Evolutionary conservation across 345 rosid genomes (phyloP), one percentile per base, ranked within the genome.

Genomic region (Citrus cavaleriei): DNA sequence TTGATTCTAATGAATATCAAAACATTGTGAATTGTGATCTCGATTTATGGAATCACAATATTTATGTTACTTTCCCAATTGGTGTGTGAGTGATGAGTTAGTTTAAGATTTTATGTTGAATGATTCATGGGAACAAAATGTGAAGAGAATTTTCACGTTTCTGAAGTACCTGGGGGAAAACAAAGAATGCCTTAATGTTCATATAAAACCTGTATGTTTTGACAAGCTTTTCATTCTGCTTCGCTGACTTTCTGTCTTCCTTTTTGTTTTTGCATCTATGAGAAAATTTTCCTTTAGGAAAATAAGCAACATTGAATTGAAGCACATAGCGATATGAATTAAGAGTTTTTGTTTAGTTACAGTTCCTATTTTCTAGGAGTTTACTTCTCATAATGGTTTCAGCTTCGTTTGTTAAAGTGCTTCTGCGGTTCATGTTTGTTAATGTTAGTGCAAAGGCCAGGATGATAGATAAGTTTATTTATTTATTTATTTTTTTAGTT

Each of bases 81-180:
- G 4, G 27, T 1, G 27, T 37, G 16, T 35, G 32, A 25, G 57
- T 10, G 13, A 10, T 40, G 18, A 21, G 61, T 54, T 49, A 22
- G 62, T 59, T 59, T 70, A 49, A 10, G 21, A 70, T 70, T 70
- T 51, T 30, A 70, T 28, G 60, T 68, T 12, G 21, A 24, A 68
- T 38, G 72, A 38, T 68, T 68, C 57, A n/a, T n/a, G 55, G 74
- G 61, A 27, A 28, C 74, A 49, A 49, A 70, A 28, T 70, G 61
- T 22, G 16, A 19, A 28, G 14, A 70, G 59, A 19, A 19, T 49
- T 70, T 30, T 71, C 35, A 28, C 25, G 10, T 71, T 28, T 10
- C 61, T 34, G 67, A 13, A 28, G 35, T 32, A 28, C 37, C 16
- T 2, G 2, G 16, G 5, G 16, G 35, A 27, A 27, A 28, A 62